Evolutionary conservation across 305 asterid genomes (phyloP).

Genomic region (Fraxinus albicans): DNA sequence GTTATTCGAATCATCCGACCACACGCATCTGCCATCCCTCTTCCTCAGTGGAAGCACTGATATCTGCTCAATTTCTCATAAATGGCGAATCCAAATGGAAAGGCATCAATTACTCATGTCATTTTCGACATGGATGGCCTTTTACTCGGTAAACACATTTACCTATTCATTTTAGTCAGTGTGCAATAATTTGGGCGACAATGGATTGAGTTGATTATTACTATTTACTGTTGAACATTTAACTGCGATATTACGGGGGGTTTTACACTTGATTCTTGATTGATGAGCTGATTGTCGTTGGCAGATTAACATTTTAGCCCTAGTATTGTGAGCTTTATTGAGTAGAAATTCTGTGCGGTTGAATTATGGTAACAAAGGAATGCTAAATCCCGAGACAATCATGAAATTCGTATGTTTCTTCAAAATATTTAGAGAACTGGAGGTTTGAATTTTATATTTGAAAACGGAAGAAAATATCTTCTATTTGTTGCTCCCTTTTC

Average conservation of each 20-base stretch:
- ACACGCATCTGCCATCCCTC: not conserved
- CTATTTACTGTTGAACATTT: not conserved
- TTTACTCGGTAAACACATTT: conserved; percentile 56
- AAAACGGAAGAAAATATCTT: not conserved
- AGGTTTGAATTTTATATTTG: not conserved
- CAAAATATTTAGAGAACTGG: not conserved
- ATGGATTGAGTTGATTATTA: not conserved
- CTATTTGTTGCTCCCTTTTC: not conserved
- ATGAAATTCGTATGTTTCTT: not conserved
- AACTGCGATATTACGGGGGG: not conserved
- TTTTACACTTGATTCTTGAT: not conserved
- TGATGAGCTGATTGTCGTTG: not conserved
- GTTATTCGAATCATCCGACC: not conserved
- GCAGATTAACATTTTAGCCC: not conserved
- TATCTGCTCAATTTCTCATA: conserved; percentile 25
- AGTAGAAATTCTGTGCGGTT: not conserved
- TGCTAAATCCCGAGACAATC: not conserved
- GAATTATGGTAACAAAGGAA: not conserved
- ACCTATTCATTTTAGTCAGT: not conserved
- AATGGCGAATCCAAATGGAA: conserved; percentile 53
- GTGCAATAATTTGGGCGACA: not conserved
- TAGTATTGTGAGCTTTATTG: not conserved
- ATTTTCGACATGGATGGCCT: conserved; percentile 97
- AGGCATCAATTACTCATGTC: conserved; percentile 67
- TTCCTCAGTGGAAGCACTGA: conserved; percentile 11